Evolutionary conservation across 139 green algal species (phyloP), one percentile per base, ranked within the genome.

Genomic region (Chlorella sp.): DNA sequence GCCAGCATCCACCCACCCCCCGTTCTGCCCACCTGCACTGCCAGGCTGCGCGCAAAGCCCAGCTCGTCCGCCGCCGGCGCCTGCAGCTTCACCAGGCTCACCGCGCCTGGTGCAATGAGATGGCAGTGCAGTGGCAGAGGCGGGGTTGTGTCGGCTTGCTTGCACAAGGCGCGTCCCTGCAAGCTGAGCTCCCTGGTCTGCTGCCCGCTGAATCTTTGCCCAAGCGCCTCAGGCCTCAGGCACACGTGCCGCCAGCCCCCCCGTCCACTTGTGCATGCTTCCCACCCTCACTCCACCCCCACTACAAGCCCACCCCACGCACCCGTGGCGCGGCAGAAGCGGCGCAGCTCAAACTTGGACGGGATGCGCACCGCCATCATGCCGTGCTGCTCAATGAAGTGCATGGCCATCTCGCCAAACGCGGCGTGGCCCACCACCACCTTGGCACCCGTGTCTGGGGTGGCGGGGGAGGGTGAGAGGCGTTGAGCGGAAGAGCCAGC

Each of bases 341-440:
- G 87, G 41, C 96, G 91, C 82, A 99, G 92, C 88, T 99, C 97
- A 80, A 99, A 99, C 92, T 99, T 99, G 88, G 93, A 98, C 36
- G 94, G 94, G 54, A 99, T 94, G 76, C 96, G 85, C 38, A 95
- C 36, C 14, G 92, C 90, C 92, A 97, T 95, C 72, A 98, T 84
- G 72, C 90, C 89, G 88, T 98, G 97, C 85, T 97, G 96, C 83
- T 99, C 96, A 16, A 98, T 88, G 85, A 99, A 99, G 93, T 99
- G 97, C 90, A 99, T 90, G 30, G 97, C 97, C 95, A 99, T 98
- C 86, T 99, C 97, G 22, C 96, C 96, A 87, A 99, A 94, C 34
- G 89, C 87, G 36, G 88, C 84, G 60, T 97, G 96, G 65, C 90
- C 93, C 44, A 98, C 90, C 38, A 99, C 92, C 40, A 99, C 92